Conservation (phyloP, 2,329 filamentous ascomycete genomes). For the Aspergillus fumigatiaffinis region DNA sequence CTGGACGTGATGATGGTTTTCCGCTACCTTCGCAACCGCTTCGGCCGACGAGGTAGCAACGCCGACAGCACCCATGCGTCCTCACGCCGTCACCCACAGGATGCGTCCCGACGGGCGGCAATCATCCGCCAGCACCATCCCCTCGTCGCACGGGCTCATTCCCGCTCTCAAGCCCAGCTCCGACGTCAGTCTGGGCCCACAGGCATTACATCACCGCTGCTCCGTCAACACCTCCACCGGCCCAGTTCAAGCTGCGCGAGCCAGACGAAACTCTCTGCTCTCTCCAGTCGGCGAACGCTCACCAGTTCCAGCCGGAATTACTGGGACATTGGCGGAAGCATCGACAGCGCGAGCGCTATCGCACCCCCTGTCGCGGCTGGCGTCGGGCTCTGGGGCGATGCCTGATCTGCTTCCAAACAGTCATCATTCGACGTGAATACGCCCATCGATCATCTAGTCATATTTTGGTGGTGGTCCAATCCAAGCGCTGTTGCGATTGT, state of each 20-base stretch:
- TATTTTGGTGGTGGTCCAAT: not conserved
- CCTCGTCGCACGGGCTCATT: slow-evolving; percentile 61
- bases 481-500: not conserved
- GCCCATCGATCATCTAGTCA: not conserved
- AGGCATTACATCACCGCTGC: slow-evolving; percentile 30
- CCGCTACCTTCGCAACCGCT: slow-evolving; percentile 74
- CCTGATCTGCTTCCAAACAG: slow-evolving; percentile 5
- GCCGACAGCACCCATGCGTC: slow-evolving; percentile 30
- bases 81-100: slow-evolving; percentile 50
- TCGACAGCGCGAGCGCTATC: slow-evolving; percentile 70
- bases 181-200: slow-evolving; percentile 45
- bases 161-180: slow-evolving; percentile 46
- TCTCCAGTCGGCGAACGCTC: slow-evolving; percentile 57
- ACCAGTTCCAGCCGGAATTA: slow-evolving; percentile 74
- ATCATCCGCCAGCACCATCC: slow-evolving; percentile 87
- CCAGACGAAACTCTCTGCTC: slow-evolving; percentile 73
- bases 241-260: slow-evolving; percentile 72
- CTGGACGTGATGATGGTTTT: slow-evolving; percentile 91
- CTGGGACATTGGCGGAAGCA: slow-evolving; percentile 83
- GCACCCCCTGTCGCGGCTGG: slow-evolving; percentile 57
- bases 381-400: slow-evolving; percentile 74
- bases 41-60: slow-evolving; percentile 50
- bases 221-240: slow-evolving; percentile 44
- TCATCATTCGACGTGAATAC: not conserved
- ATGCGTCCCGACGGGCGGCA: slow-evolving; percentile 71